These are phyloP conservation scores for Thielaviopsis musarum DNA, from an alignment of 2,329 filamentous ascomycete species.

Conservation along the genomic window DNA sequence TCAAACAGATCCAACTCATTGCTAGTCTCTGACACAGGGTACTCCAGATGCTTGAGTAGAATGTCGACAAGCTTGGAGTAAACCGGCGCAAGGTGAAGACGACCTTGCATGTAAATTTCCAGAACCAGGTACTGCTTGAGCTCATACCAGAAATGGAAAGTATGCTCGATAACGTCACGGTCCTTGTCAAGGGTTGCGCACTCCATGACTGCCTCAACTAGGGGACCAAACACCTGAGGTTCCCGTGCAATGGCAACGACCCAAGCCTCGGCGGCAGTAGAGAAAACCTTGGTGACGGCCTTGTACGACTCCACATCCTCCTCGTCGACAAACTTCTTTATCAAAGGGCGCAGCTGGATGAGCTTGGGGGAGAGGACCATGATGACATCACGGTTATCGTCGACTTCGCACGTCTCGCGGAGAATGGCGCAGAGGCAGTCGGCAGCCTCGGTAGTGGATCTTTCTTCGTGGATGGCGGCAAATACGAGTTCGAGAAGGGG, in stretches of 20 bases:
- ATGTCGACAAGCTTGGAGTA: constrained; percentile 86
- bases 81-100: constrained; percentile 59
- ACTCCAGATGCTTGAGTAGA: constrained; percentile 79
- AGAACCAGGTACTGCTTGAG: constrained; percentile 90
- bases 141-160: constrained; percentile 97
- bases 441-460: constrained; percentile 70
- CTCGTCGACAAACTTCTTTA: constrained; percentile 55
- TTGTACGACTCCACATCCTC: constrained; percentile 80
- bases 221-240: constrained; percentile 59
- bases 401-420: constrained; percentile 80
- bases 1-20: constrained; percentile 79
- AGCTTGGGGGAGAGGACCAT: constrained; percentile 68
- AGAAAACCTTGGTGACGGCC: constrained; percentile 75
- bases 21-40: constrained; percentile 56
- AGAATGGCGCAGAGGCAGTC: constrained; percentile 90
- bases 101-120: constrained; percentile 73
- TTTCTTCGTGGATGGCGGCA: constrained; percentile 55
- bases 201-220: constrained; percentile 86
- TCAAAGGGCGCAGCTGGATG: constrained; percentile 58
- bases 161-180: constrained; percentile 79
- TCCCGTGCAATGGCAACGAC: constrained; percentile 78
- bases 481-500: constrained; percentile 70
- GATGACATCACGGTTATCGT: constrained; percentile 72
- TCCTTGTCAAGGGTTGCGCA: constrained; percentile 78
- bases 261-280: constrained; percentile 89